Percentiles rank a stretch among this genome's conserved stretches.
Conservation (phyloP, 2,329 filamentous ascomycete genomes). For the Diaporthe sp. region DNA sequence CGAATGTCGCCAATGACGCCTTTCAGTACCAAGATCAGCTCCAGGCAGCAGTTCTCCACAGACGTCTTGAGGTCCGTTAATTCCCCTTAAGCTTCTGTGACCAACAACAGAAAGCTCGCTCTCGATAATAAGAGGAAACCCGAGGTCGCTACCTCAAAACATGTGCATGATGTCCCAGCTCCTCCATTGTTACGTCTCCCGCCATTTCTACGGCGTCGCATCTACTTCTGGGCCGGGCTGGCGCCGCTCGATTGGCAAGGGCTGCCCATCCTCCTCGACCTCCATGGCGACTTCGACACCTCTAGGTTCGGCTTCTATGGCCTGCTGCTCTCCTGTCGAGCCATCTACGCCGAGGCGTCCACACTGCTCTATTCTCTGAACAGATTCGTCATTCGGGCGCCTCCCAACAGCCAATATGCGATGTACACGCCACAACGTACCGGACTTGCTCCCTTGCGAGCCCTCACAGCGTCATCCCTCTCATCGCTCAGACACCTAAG, state of each 20-base stretch:
- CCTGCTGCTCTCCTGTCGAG: not conserved
- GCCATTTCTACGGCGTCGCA: not conserved
- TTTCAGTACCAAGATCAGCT: too few species aligned
- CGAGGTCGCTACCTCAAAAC: too few species aligned
- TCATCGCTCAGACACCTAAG: not conserved
- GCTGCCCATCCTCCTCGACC: not conserved
- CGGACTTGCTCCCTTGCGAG: not conserved
- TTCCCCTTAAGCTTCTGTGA: too few species aligned
- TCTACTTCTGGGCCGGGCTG: not conserved
- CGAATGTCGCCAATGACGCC: too few species aligned
- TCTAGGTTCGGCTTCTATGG: not conserved
- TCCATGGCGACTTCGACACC: constrained; percentile 5
- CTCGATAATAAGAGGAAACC: too few species aligned
- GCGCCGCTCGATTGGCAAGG: not conserved
- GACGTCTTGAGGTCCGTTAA: too few species aligned
- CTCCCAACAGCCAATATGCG: not conserved
- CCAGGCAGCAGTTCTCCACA: too few species aligned
- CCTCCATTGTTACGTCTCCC: not conserved
- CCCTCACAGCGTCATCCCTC: not conserved
- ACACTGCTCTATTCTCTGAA: not conserved
- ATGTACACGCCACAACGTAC: not conserved
- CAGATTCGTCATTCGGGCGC: not conserved
- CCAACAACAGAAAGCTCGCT: too few species aligned
- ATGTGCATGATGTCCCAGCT: too few species aligned
- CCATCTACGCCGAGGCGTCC: not conserved